Conservation (phyloP, 495 filamentous ascomycete genomes). For the Collariella sp. region DNA sequence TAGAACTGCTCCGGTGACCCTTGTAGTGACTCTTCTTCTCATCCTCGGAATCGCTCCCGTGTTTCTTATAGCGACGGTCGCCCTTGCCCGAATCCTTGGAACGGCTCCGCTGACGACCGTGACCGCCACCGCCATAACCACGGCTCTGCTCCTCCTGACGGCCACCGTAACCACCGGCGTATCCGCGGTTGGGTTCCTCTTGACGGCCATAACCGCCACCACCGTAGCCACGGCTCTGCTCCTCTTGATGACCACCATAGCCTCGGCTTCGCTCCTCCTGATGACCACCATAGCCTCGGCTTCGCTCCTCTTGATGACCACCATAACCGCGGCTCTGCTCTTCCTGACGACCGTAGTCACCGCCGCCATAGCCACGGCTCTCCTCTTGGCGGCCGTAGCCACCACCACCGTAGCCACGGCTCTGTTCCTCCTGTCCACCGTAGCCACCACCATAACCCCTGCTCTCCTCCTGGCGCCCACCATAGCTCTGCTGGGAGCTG, state of each 20-base stretch:
- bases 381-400: neutral
- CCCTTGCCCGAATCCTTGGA: too few species aligned
- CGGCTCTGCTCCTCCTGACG: conserved; percentile 11
- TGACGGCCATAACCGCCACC: neutral
- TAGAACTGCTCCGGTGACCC: too few species aligned
- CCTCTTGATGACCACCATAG: neutral
- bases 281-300: conserved; percentile 6
- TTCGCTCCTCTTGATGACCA: too few species aligned
- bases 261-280: conserved; percentile 10
- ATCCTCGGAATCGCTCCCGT: too few species aligned
- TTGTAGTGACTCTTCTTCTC: too few species aligned
- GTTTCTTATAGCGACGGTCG: too few species aligned
- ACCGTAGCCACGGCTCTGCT: conserved; percentile 2
- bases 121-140: conserved; percentile 6
- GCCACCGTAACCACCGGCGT: too few species aligned
- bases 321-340: conserved; percentile 13
- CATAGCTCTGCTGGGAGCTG: neutral
- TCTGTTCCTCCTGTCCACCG: conserved; percentile 2
- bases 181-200: too few species aligned
- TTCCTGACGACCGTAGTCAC: conserved; percentile 6
- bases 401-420: neutral
- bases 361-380: neutral
- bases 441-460: conserved; percentile 1
- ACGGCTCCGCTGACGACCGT: neutral
- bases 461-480: conserved; percentile 14